A percentile compares a stretch with the other conserved stretches of the same genome.
phyloP scores from a whole-genome alignment of 148 eudicot genomes.

The Amaranthus palmeri region DNA sequence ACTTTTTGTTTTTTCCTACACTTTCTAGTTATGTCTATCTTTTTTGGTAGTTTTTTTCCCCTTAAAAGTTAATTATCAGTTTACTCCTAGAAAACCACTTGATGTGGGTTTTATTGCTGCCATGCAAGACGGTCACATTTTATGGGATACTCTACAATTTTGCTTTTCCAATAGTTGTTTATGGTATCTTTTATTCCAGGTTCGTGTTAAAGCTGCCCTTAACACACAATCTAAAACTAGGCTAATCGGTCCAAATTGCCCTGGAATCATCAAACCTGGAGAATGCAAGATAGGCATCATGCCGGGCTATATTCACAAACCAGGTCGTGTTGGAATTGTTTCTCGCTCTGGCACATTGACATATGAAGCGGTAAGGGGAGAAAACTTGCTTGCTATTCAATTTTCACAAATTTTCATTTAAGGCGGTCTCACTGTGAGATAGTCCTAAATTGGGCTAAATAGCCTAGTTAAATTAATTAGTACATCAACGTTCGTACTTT shows the following conservation, averaged over 20 bases:
- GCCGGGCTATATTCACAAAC: constrained; percentile 99
- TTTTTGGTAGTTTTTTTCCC: not conserved
- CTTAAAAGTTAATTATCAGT: not conserved
- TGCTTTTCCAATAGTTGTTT: not conserved
- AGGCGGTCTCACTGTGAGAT: too few relatives aligned
- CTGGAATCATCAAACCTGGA: constrained; percentile 98
- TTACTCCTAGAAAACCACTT: not conserved
- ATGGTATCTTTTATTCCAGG: constrained; percentile 40
- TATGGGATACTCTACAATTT: not conserved
- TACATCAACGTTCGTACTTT: too few relatives aligned
- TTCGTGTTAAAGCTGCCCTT: constrained; percentile 87
- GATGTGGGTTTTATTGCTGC: not conserved
- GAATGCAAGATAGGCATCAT: constrained; percentile 97
- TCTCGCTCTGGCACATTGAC: constrained; percentile 98
- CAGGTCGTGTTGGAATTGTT: constrained; percentile 96
- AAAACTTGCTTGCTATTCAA: constrained; percentile 2
- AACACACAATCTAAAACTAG: constrained; percentile 76
- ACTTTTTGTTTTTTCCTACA: not conserved
- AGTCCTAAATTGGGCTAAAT: too few relatives aligned
- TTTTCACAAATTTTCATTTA: too few relatives aligned
- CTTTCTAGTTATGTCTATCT: not conserved
- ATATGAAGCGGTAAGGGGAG: constrained; percentile 84
- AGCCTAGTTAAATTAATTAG: too few relatives aligned
- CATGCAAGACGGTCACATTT: not conserved
- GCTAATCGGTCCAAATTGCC: constrained; percentile 96